Conservation (phyloP, 2,329 filamentous ascomycete species). For the Pseudonectria foliicola region DNA sequence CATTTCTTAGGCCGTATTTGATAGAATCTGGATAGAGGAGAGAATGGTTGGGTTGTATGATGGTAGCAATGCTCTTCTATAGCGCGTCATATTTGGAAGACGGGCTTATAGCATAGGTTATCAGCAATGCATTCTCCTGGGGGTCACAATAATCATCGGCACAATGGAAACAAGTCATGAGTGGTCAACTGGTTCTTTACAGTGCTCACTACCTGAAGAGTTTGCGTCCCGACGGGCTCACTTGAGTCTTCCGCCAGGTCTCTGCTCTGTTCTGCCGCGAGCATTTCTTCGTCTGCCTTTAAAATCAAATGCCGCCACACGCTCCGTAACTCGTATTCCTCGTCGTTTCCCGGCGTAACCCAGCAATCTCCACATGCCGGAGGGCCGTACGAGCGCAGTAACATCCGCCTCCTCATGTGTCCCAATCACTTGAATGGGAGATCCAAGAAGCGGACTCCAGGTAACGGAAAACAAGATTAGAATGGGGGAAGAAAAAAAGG, state of each 20-base stretch:
- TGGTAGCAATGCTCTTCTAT: no score
- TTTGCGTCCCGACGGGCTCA: slow-evolving; percentile 22
- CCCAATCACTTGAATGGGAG: slow-evolving; percentile 31
- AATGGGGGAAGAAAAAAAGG: slow-evolving; percentile 15
- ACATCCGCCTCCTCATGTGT: slow-evolving; percentile 2
- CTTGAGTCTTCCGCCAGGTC: slow-evolving; percentile 24
- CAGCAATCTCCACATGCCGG: background rate
- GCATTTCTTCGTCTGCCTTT: slow-evolving; percentile 1
- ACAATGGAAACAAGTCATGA: background rate
- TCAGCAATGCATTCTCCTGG: no score
- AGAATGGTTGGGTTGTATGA: no score
- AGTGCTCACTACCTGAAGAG: slow-evolving; percentile 8
- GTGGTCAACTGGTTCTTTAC: slow-evolving; percentile 14
- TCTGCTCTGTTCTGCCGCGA: slow-evolving; percentile 11
- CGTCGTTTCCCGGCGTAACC: slow-evolving; percentile 10
- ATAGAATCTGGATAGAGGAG: no score
- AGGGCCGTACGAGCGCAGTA: no score
- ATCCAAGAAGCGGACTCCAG: slow-evolving; percentile 20
- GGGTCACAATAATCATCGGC: no score
- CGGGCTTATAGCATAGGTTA: no score
- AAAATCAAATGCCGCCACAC: slow-evolving; percentile 22
- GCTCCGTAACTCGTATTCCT: slow-evolving; percentile 18
- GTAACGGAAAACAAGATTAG: slow-evolving; percentile 13
- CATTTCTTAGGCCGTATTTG: no score
- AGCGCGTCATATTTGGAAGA: no score